A percentile compares a stretch with the other conserved stretches of the same genome.
Evolutionary conservation across 2,329 filamentous ascomycete species (phyloP).

Genomic region (Elsinoe fawcettii): DNA sequence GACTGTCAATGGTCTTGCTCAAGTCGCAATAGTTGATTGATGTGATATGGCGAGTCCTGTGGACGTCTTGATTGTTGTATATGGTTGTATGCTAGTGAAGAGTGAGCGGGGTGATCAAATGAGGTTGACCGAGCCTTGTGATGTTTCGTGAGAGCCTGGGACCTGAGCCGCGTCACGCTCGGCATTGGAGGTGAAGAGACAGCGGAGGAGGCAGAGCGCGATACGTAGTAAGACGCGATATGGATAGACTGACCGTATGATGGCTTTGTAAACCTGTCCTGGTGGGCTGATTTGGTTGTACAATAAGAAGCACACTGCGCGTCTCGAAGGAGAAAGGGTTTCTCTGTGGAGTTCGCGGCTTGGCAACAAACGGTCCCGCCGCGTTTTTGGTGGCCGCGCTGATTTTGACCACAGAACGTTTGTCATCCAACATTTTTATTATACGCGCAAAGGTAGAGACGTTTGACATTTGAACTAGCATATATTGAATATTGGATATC

Average conservation of each 20-base stretch:
- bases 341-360: slow-evolving; percentile 1
- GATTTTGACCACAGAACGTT: slow-evolving; percentile 1
- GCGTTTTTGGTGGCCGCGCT: slow-evolving; percentile 7
- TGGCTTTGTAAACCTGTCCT: slow-evolving; percentile 5
- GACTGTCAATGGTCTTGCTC: not conserved
- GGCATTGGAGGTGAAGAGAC: not conserved
- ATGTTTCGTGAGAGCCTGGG: slow-evolving; percentile 13
- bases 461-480: not conserved
- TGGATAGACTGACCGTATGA: slow-evolving; percentile 9
- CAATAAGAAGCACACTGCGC: slow-evolving; percentile 7
- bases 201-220: not conserved
- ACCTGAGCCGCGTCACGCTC: not conserved
- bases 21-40: not conserved
- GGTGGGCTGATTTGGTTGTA: slow-evolving; percentile 7
- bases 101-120: slow-evolving; percentile 12
- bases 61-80: not conserved
- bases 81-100: not conserved
- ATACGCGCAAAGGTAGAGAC: not conserved
- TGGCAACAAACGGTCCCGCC: slow-evolving; percentile 10
- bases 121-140: slow-evolving; percentile 10
- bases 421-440: not conserved
- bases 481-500: slow-evolving; percentile 11
- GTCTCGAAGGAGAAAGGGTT: slow-evolving; percentile 12
- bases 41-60: not conserved
- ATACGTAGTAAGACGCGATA: not conserved